Percentiles rank a stretch among this genome's conserved stretches.
These are phyloP conservation scores for Apophysomyces elegans DNA, from an alignment of 371 early-diverging fungal species.

Conservation along the genomic window DNA sequence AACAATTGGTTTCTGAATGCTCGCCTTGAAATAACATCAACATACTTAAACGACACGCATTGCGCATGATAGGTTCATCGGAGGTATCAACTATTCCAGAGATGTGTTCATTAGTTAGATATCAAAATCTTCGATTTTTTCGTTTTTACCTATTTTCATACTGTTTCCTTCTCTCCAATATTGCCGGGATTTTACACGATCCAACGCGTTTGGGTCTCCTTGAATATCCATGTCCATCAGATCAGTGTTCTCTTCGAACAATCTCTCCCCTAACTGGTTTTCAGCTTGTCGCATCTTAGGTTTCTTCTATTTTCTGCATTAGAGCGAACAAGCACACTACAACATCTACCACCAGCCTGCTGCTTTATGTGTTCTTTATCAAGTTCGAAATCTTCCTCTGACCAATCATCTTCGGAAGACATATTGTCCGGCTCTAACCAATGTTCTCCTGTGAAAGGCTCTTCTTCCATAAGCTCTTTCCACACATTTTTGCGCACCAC, in stretches of 20 bases:
- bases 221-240: not conserved
- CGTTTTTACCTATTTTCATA: not conserved
- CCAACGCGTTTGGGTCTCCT: not conserved
- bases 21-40: not conserved
- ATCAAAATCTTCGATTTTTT: not conserved
- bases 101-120: not conserved
- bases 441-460: constrained; percentile 13
- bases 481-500: not conserved
- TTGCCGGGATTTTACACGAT: not conserved
- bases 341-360: too few relatives aligned
- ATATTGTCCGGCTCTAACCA: constrained; percentile 12
- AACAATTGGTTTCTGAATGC: not conserved
- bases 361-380: constrained; percentile 10
- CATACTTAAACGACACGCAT: constrained; percentile 2
- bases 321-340: too few relatives aligned
- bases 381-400: constrained; percentile 4
- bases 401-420: constrained; percentile 16
- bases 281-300: too few relatives aligned
- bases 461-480: constrained; percentile 12
- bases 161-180: not conserved
- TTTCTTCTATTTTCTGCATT: too few relatives aligned
- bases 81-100: not conserved
- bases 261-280: too few relatives aligned
- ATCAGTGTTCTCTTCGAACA: not conserved
- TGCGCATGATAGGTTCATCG: not conserved